These are phyloP conservation scores for Clitocybe nebularis DNA, from an alignment of 1,284 basidiomycete genomes.

Conservation along the genomic window DNA sequence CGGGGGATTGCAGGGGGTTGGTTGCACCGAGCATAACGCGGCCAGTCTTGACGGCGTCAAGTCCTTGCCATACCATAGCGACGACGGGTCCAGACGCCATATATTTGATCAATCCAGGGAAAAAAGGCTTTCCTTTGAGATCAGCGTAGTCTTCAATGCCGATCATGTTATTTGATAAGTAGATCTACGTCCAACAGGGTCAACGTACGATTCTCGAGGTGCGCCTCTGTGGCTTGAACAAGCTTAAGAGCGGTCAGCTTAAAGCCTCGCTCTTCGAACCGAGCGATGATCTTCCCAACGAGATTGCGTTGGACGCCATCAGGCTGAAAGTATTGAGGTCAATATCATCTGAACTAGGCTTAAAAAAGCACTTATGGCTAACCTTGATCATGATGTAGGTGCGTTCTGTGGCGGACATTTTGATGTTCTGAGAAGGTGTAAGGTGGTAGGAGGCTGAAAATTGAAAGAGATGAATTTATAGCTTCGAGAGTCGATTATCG, in stretches of 20 bases:
- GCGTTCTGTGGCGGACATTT: conserved; percentile 67
- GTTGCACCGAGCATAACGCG: conserved; percentile 95
- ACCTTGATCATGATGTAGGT: conserved; percentile 94
- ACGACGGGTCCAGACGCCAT: conserved; percentile 96
- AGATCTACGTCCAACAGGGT: conserved; percentile 13
- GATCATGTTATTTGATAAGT: conserved; percentile 7
- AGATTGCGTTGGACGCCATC: conserved; percentile 96
- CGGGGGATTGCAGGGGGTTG: conserved; percentile 89
- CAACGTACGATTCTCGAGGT: conserved; percentile 81
- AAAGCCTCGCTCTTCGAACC: conserved; percentile 96
- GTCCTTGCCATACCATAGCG: conserved; percentile 96
- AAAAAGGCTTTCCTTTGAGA: conserved; percentile 89
- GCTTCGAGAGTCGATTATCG: conserved; percentile 18
- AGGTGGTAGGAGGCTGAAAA: conserved; percentile 25
- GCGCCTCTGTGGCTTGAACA: conserved; percentile 69
- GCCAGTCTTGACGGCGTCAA: conserved; percentile 95
- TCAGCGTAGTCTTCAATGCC: conserved; percentile 81
- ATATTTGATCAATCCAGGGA: conserved; percentile 90
- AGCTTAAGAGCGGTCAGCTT: conserved; percentile 91
- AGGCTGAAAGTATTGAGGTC: conserved; percentile 52
- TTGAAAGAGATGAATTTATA: conserved; percentile 29
- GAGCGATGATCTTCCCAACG: conserved; percentile 88
- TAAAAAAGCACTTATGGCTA: not conserved
- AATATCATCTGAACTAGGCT: not conserved
- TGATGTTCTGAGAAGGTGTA: conserved; percentile 28